phyloP scores from a whole-genome alignment of 805 yeast species.

The Pichia insulana region DNA sequence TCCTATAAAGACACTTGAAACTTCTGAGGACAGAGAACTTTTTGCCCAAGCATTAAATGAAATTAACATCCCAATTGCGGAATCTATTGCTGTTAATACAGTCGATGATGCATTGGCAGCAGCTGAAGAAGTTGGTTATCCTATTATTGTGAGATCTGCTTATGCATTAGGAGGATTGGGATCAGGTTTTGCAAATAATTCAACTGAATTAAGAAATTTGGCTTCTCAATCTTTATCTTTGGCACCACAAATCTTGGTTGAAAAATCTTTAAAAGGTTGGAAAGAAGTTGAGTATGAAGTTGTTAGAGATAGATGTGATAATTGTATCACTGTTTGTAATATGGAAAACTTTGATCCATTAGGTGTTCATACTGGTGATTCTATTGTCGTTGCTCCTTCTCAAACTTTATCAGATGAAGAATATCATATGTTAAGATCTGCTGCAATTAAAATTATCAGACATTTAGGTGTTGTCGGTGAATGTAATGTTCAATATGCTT shows the following conservation, averaged over 20 bases:
- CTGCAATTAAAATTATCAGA: conserved; percentile 95
- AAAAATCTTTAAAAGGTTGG: conserved; percentile 97
- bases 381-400: conserved; percentile 97
- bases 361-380: conserved; percentile 98
- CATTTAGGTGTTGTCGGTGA: conserved; percentile 99
- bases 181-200: conserved; percentile 88
- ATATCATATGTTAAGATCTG: conserved; percentile 94
- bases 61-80: conserved; percentile 93
- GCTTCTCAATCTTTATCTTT: conserved; percentile 83
- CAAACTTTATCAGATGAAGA: conserved; percentile 96
- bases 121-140: conserved; percentile 82
- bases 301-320: conserved; percentile 90
- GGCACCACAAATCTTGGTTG: conserved; percentile 93
- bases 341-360: conserved; percentile 99
- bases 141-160: conserved; percentile 95
- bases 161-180: conserved; percentile 97
- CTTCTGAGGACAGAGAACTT: conserved; percentile 95
- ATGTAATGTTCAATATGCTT: conserved; percentile 95
- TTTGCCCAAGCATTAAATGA: conserved; percentile 93
- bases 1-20: conserved; percentile 90
- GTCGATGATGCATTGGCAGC: conserved; percentile 92
- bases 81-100: conserved; percentile 88
- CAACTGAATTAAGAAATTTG: conserved; percentile 73
- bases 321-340: conserved; percentile 97
- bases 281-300: conserved; percentile 98